A percentile compares a stretch with the other conserved stretches of the same genome.
Conservation (phyloP, 2,329 filamentous ascomycete species). For the Cladobotryum mycophilum region DNA sequence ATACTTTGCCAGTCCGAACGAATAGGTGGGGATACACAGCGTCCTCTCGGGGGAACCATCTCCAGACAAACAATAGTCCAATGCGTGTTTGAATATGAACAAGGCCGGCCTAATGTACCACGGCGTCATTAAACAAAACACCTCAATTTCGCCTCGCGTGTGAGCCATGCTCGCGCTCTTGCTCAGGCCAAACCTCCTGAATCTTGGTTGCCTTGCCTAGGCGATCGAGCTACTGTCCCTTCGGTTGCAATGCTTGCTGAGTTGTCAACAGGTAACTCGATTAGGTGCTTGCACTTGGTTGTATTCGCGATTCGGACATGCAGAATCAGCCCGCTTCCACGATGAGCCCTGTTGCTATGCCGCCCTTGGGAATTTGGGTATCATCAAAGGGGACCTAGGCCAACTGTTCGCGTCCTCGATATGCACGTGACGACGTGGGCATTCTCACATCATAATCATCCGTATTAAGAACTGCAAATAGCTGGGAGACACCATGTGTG, state of each 20-base stretch:
- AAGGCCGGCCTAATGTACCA: no score
- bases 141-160: neutral
- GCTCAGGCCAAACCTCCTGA: neutral
- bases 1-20: no score
- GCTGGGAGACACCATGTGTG: neutral
- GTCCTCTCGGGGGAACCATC: no score
- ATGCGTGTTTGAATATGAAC: no score
- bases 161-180: neutral
- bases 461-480: neutral
- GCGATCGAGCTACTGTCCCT: neutral
- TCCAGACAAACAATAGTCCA: no score
- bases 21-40: no score
- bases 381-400: neutral
- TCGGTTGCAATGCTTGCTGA: neutral
- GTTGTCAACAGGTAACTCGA: slow-evolving; percentile 3
- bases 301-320: neutral
- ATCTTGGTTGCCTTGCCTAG: neutral
- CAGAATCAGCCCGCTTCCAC: slow-evolving; percentile 1
- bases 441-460: neutral
- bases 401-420: neutral
- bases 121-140: neutral
- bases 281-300: no score
- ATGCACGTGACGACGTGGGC: slow-evolving; percentile 1
- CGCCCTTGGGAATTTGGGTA: slow-evolving; percentile 6
- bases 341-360: slow-evolving; percentile 1